Percentiles rank a stretch among this genome's conserved stretches.
phyloP scores from a whole-genome alignment of 768 basidiomycete genomes.

The Panaeolus papilionaceus region DNA sequence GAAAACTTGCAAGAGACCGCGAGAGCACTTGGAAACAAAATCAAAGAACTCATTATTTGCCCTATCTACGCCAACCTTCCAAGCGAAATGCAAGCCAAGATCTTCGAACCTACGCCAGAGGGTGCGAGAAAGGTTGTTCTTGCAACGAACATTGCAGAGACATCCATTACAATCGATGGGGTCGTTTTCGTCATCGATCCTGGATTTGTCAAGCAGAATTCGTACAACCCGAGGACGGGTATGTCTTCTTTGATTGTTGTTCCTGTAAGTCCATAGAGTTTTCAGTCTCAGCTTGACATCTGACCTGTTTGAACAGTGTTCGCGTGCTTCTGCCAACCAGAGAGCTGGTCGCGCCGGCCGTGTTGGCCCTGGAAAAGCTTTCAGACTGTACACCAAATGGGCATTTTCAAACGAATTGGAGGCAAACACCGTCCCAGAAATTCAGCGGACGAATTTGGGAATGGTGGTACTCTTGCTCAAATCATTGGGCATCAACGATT shows the following conservation, averaged over 20 bases:
- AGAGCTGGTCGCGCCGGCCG: conserved; percentile 96
- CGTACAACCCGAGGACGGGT: conserved; percentile 97
- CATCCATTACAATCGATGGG: conserved; percentile 98
- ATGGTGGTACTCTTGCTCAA: conserved; percentile 96
- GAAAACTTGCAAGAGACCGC: conserved; percentile 97
- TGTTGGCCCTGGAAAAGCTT: conserved; percentile 97
- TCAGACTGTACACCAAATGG: conserved; percentile 99
- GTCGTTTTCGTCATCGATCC: conserved; percentile 99
- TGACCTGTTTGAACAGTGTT: conserved; percentile 64
- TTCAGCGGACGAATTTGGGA: conserved; percentile 97
- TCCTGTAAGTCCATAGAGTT: conserved; percentile 63
- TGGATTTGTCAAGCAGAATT: conserved; percentile 99
- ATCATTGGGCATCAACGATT: conserved; percentile 96
- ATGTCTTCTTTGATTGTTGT: conserved; percentile 98
- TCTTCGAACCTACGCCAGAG: conserved; percentile 98
- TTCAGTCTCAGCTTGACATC: neutral
- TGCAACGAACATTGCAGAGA: conserved; percentile 99
- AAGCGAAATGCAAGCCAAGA: conserved; percentile 99
- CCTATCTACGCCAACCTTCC: conserved; percentile 99
- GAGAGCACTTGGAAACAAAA: conserved; percentile 93
- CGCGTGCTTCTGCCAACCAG: conserved; percentile 96
- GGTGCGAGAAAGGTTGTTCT: conserved; percentile 97
- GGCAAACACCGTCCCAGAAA: conserved; percentile 97
- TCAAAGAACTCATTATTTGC: conserved; percentile 91
- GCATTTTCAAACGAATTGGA: conserved; percentile 96